Evolutionary conservation across 129 eudicot species (phyloP).

Genomic region (Flaveria trinervia): DNA sequence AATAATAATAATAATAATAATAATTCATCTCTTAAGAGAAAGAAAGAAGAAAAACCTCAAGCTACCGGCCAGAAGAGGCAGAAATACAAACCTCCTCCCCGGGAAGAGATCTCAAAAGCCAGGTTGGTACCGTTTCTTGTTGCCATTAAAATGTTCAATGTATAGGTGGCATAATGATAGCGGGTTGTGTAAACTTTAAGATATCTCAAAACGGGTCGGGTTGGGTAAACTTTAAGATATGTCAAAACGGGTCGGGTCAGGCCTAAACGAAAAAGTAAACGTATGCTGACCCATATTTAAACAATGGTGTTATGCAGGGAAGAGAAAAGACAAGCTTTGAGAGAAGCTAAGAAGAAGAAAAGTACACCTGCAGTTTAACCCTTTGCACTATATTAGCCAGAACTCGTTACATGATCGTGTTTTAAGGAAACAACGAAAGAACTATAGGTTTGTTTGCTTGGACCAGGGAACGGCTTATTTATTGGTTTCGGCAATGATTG

Average conservation of each 20-base stretch:
- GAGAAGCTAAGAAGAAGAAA: constrained; percentile 46
- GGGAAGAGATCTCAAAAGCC: constrained; percentile 62
- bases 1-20: background rate
- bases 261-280: background rate
- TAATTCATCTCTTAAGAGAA: constrained; percentile 32
- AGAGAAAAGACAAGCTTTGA: constrained; percentile 61
- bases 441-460: background rate
- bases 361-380: background rate
- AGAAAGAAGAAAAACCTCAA: constrained; percentile 41
- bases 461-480: background rate
- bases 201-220: background rate
- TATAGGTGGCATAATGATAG: too few species aligned
- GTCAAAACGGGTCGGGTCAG: background rate
- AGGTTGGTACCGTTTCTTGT: constrained; percentile 43
- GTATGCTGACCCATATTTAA: background rate
- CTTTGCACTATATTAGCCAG: background rate
- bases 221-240: background rate
- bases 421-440: background rate
- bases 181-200: too few species aligned
- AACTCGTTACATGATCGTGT: background rate
- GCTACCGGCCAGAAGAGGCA: constrained; percentile 37
- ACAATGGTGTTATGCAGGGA: constrained; percentile 39
- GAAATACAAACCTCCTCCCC: constrained; percentile 54
- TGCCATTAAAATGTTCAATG: too few species aligned
- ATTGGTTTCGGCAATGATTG: background rate